phyloP scores from a whole-genome alignment of 2,329 filamentous ascomycete species.

The Coniochaeta sp. region DNA sequence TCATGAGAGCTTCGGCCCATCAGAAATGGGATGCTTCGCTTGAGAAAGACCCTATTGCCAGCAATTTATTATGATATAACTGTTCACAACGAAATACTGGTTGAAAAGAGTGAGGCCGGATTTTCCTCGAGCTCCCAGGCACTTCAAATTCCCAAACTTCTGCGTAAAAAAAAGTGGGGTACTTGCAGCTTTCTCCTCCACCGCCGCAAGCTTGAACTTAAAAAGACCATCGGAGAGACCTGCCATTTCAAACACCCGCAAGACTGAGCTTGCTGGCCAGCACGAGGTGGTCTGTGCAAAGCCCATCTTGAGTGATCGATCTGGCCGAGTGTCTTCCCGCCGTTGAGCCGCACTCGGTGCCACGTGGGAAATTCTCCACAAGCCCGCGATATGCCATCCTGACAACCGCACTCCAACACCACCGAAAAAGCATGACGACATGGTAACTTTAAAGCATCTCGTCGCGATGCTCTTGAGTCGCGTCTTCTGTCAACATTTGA shows the following conservation, averaged over 20 bases:
- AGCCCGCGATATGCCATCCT: neutral
- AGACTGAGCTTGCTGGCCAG: neutral
- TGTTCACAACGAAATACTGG: neutral
- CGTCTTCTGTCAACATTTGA: neutral
- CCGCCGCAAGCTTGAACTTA: neutral
- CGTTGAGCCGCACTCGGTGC: constrained; percentile 8
- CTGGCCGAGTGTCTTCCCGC: neutral
- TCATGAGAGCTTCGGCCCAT: no score
- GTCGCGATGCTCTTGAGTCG: constrained; percentile 1
- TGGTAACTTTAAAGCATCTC: neutral
- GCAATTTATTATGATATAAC: no score
- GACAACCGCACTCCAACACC: neutral
- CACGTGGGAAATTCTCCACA: constrained; percentile 8
- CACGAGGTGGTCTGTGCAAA: neutral
- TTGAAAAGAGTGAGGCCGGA: neutral
- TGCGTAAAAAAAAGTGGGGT: neutral
- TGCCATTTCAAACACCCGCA: neutral
- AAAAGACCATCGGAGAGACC: neutral
- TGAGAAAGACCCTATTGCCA: no score
- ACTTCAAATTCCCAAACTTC: neutral
- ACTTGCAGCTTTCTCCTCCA: neutral
- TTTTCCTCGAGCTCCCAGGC: neutral
- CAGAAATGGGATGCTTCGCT: no score
- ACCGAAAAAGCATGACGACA: constrained; percentile 5
- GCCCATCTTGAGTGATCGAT: neutral